These are phyloP conservation scores for Craterostigma plantagineum DNA, from an alignment of 257 asterid species.

Conservation along the genomic window DNA sequence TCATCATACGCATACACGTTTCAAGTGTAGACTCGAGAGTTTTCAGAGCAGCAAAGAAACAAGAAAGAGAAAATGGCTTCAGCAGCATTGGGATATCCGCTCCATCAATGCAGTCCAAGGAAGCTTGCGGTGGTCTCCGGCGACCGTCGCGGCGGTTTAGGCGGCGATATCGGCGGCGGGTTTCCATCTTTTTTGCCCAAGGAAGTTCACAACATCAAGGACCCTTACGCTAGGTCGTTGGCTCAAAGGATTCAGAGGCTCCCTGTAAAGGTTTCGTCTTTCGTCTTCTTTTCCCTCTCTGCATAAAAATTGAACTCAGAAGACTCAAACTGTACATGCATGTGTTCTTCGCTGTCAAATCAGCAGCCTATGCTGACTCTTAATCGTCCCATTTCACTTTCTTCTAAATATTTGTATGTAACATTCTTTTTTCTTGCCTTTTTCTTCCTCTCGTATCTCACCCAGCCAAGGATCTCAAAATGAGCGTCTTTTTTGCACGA, in stretches of 20 bases:
- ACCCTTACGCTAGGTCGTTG: conserved; percentile 46
- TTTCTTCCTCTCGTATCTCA: too few relatives aligned
- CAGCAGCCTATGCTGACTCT: not conserved
- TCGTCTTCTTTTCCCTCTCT: too few relatives aligned
- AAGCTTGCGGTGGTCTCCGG: conserved; percentile 8
- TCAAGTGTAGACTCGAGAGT: too few relatives aligned
- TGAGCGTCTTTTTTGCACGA: too few relatives aligned
- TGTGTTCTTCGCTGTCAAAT: not conserved
- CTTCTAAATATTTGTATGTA: too few relatives aligned
- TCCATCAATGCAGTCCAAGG: conserved; percentile 9
- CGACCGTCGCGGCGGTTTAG: conserved; percentile 8
- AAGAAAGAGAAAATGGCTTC: too few relatives aligned
- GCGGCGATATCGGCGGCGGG: conserved; percentile 12
- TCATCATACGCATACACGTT: too few relatives aligned
- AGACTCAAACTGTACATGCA: not conserved
- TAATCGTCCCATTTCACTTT: too few relatives aligned
- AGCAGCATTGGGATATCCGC: conserved; percentile 16
- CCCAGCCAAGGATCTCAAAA: too few relatives aligned
- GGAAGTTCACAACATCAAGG: conserved; percentile 44
- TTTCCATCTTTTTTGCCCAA: conserved; percentile 60
- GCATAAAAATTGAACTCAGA: not conserved
- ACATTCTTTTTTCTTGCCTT: too few relatives aligned
- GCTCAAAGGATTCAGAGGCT: conserved; percentile 57
- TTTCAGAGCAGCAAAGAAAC: not conserved
- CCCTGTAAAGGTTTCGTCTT: conserved; percentile 36